A percentile compares a stretch with the other conserved stretches of the same genome.
These are phyloP conservation scores for Graphilbum sp. DNA, from an alignment of 2,329 filamentous ascomycete genomes.

Conservation along the genomic window DNA sequence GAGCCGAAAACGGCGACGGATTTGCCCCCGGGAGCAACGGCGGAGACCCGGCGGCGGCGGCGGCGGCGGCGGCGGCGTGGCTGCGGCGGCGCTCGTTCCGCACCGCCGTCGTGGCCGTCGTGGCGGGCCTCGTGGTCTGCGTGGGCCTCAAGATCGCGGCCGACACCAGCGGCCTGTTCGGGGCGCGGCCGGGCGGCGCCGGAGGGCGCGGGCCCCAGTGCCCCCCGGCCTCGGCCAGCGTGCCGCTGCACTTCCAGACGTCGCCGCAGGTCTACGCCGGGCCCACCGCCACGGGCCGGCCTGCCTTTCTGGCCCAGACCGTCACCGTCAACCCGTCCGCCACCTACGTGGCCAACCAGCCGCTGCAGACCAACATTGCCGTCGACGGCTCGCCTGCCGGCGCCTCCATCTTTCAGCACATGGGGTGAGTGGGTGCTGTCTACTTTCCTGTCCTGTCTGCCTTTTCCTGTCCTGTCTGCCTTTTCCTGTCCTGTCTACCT, in stretches of 20 bases:
- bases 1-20: slow-evolving; percentile 2
- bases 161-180: slow-evolving; percentile 8
- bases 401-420: slow-evolving; percentile 52
- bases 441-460: too few relatives aligned
- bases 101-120: slow-evolving; percentile 9
- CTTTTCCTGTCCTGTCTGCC: too few relatives aligned
- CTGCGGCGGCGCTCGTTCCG: slow-evolving; percentile 6
- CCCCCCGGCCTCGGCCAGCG: slow-evolving; percentile 9
- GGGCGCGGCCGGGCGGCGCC: slow-evolving; percentile 3
- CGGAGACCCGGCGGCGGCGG: slow-evolving; percentile 3
- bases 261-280: slow-evolving; percentile 43
- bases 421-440: slow-evolving; percentile 35
- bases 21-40: too few relatives aligned
- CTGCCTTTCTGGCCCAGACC: slow-evolving; percentile 57
- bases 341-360: slow-evolving; percentile 50
- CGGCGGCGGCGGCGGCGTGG: slow-evolving; percentile 2
- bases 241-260: slow-evolving; percentile 49
- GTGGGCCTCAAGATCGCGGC: slow-evolving; percentile 11
- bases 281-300: slow-evolving; percentile 51
- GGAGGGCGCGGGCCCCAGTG: slow-evolving; percentile 8
- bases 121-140: slow-evolving; percentile 10
- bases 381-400: slow-evolving; percentile 42
- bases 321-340: slow-evolving; percentile 48
- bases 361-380: slow-evolving; percentile 54
- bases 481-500: too few relatives aligned